phyloP scores from a whole-genome alignment of 1,139 yeast species.

The Lodderomyces pseudojiufengensis region DNA sequence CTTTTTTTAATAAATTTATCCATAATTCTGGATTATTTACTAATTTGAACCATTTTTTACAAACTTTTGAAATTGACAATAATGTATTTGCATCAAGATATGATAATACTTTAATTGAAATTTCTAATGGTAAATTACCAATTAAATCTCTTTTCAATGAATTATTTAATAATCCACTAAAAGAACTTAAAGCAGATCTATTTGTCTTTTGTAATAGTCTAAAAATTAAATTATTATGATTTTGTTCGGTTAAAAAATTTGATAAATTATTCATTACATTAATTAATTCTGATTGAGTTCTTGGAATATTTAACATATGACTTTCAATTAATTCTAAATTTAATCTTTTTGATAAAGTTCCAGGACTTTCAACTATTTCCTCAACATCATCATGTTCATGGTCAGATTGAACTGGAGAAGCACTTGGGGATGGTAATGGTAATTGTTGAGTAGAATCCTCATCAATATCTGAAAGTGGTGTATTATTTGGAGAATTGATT shows the following conservation, averaged over 20 bases:
- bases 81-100: slow-evolving; percentile 65
- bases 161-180: slow-evolving; percentile 55
- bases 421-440: slow-evolving; percentile 68
- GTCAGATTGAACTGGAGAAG: slow-evolving; percentile 52
- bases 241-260: slow-evolving; percentile 32
- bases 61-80: slow-evolving; percentile 60
- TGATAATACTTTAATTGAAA: slow-evolving; percentile 65
- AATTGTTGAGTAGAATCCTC: slow-evolving; percentile 42
- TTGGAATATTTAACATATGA: slow-evolving; percentile 27
- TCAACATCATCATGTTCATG: slow-evolving; percentile 8
- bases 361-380: slow-evolving; percentile 2
- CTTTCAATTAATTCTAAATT: slow-evolving; percentile 17
- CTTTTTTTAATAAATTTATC: slow-evolving; percentile 52
- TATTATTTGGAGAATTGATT: slow-evolving; percentile 31
- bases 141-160: slow-evolving; percentile 73
- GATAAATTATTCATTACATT: slow-evolving; percentile 35
- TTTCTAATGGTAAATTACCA: slow-evolving; percentile 68
- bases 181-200: slow-evolving; percentile 65
- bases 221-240: slow-evolving; percentile 51
- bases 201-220: slow-evolving; percentile 62
- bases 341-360: neutral
- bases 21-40: slow-evolving; percentile 61
- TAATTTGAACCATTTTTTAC: slow-evolving; percentile 63
- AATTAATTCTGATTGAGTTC: slow-evolving; percentile 40
- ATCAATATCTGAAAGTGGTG: slow-evolving; percentile 39